These are phyloP conservation scores for Ganoderma lingzhi DNA, from an alignment of 1,284 basidiomycete species.

Conservation along the genomic window DNA sequence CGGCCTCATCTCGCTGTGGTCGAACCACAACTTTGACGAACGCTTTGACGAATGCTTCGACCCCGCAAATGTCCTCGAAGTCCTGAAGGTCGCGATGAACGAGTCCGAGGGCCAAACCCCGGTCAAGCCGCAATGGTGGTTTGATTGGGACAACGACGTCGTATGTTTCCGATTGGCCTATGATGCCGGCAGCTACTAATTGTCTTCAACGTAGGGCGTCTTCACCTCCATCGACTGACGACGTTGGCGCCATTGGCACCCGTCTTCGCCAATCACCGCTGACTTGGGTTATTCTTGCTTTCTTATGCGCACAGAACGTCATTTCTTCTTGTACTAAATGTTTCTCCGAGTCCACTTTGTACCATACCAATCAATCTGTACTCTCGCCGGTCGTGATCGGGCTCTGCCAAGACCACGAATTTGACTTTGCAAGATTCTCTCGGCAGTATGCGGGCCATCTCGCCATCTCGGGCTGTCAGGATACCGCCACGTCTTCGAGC, in stretches of 20 bases:
- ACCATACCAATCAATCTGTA: no score
- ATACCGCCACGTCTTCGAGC: no score
- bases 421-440: no score
- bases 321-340: background rate
- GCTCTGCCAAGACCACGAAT: no score
- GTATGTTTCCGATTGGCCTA: background rate
- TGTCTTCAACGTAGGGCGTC: background rate
- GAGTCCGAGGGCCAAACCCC: background rate
- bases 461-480: no score
- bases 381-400: no score
- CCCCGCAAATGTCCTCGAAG: background rate
- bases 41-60: background rate
- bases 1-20: slow-evolving; percentile 4
- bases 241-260: background rate
- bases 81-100: slow-evolving; percentile 5
- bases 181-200: background rate
- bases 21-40: slow-evolving; percentile 1
- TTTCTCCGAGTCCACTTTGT: background rate
- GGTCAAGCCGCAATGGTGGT: slow-evolving; percentile 2
- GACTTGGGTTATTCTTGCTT: background rate
- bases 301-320: background rate
- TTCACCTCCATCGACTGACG: background rate
- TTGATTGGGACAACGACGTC: background rate
- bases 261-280: background rate
- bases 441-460: no score